A percentile compares a stretch with the other conserved stretches of the same genome.
These are phyloP conservation scores for Cyclotella sp. DNA, from an alignment of 108 stramenopile species.

Conservation along the genomic window DNA sequence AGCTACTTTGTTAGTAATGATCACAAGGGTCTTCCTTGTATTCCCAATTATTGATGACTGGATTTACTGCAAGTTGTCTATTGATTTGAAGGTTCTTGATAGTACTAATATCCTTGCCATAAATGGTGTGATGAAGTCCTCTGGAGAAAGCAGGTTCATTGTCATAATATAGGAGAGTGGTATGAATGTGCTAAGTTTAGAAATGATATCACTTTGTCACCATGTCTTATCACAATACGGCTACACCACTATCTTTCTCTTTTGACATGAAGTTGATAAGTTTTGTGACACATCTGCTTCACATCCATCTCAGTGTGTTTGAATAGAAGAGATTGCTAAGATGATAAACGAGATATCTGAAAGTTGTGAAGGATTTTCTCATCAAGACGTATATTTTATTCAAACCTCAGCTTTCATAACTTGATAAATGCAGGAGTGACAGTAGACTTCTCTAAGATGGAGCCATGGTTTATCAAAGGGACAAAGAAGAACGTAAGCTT, in stretches of 20 bases:
- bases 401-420: no score
- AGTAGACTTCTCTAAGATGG: background rate
- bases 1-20: constrained; percentile 47
- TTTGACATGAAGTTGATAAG: constrained; percentile 20
- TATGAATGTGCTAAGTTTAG: background rate
- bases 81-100: constrained; percentile 20
- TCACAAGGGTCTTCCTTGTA: constrained; percentile 48
- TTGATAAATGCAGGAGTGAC: no score
- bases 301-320: constrained; percentile 50
- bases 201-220: background rate
- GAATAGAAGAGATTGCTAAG: constrained; percentile 53
- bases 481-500: constrained; percentile 56
- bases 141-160: constrained; percentile 26
- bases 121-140: constrained; percentile 59
- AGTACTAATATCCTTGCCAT: constrained; percentile 49
- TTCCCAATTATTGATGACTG: constrained; percentile 35
- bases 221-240: background rate
- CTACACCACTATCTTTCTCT: background rate
- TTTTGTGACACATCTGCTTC: constrained; percentile 63
- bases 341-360: constrained; percentile 60
- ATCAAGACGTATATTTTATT: constrained; percentile 55
- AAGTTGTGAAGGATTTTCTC: constrained; percentile 45
- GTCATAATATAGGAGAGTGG: constrained; percentile 50
- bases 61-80: constrained; percentile 1
- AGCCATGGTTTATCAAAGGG: constrained; percentile 62